Conservation (phyloP, 345 rosid species). For the Trapa incisa region DNA sequence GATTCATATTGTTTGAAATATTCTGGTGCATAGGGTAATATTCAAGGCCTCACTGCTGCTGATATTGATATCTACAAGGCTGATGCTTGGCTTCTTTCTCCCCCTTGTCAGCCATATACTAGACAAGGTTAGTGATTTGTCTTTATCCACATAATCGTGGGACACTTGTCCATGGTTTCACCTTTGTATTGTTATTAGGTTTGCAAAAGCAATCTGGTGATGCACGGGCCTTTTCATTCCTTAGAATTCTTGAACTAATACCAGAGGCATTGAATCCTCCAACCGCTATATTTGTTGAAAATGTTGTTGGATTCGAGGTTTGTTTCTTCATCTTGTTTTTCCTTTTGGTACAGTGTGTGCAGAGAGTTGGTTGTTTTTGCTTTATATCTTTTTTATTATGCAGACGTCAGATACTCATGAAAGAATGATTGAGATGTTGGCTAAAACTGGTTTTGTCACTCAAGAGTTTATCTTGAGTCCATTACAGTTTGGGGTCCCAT, state of each 20-base stretch:
- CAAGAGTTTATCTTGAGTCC: constrained; percentile 94
- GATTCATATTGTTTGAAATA: not conserved
- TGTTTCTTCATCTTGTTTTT: constrained; percentile 11
- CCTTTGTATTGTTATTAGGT: constrained; percentile 31
- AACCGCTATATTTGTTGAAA: constrained; percentile 54
- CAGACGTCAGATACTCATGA: constrained; percentile 74
- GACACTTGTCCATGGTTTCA: constrained; percentile 8
- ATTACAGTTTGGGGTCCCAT: constrained; percentile 84
- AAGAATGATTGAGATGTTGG: constrained; percentile 59
- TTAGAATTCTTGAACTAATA: constrained; percentile 82
- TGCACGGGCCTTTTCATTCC: constrained; percentile 83
- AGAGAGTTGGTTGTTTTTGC: not conserved
- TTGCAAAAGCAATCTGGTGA: constrained; percentile 88
- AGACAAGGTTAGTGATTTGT: constrained; percentile 53
- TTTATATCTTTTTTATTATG: constrained; percentile 7
- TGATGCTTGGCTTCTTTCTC: constrained; percentile 93
- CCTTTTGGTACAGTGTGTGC: constrained; percentile 2
- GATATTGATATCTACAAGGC: constrained; percentile 61
- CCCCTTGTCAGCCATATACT: constrained; percentile 97
- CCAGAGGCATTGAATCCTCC: constrained; percentile 54
- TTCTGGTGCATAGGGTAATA: constrained; percentile 51
- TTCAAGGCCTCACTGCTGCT: constrained; percentile 65
- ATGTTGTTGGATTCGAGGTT: constrained; percentile 89
- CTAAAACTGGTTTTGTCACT: constrained; percentile 32
- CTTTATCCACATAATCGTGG: not conserved